Conservation (phyloP, 345 rosid species). For the Anacardium occidentale region DNA sequence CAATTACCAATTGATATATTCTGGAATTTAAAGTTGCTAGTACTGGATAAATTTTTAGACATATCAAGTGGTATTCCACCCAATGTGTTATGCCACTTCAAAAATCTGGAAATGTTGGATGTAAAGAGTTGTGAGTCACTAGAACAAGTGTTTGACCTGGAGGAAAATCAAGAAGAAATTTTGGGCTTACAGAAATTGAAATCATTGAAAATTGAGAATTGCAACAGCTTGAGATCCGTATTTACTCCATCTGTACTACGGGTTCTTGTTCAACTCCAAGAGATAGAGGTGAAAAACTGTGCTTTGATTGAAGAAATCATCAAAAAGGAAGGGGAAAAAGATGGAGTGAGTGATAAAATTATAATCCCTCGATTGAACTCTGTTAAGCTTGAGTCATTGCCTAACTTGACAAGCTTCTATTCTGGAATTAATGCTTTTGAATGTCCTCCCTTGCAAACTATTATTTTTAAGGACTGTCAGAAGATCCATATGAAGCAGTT, state of each 20-base stretch:
- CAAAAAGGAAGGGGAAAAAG: neutral
- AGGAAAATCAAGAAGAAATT: no score
- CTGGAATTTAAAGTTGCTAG: neutral
- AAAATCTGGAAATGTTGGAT: neutral
- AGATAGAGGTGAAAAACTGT: no score
- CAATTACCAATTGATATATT: neutral
- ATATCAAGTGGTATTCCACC: slow-evolving; percentile 17
- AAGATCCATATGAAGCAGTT: no score
- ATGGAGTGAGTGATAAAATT: neutral
- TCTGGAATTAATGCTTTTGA: neutral
- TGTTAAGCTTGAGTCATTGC: slow-evolving; percentile 4
- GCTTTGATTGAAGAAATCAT: no score
- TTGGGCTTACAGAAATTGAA: no score
- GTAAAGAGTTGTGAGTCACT: no score
- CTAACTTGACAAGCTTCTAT: slow-evolving; percentile 10
- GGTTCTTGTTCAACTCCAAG: no score
- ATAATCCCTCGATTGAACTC: neutral
- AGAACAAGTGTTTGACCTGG: no score
- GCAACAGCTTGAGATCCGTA: no score
- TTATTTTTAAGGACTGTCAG: neutral
- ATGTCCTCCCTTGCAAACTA: neutral
- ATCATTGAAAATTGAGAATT: no score
- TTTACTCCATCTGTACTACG: no score
- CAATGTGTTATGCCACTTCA: neutral
- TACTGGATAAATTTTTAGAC: neutral